Evolutionary conservation across 495 filamentous ascomycete genomes (phyloP).

Genomic region (Elaphomyces granulatus): DNA sequence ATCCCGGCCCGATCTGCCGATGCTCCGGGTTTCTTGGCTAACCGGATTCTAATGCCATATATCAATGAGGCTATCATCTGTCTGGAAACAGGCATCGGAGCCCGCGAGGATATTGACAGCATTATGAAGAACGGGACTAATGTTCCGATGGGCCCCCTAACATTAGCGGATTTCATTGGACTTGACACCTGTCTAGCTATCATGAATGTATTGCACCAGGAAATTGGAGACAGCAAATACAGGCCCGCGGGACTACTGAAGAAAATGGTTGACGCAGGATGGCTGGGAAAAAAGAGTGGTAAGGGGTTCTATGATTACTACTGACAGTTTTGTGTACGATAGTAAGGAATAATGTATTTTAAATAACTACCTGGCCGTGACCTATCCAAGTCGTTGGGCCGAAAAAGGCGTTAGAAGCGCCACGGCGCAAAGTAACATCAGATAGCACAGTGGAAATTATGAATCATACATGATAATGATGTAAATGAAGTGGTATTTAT

Average conservation of each 20-base stretch:
- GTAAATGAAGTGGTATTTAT: no score
- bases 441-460: no score
- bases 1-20: slow-evolving; percentile 75
- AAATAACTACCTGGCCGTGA: no score
- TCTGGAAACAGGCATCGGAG: slow-evolving; percentile 82
- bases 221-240: slow-evolving; percentile 94
- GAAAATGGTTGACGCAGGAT: slow-evolving; percentile 97
- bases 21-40: slow-evolving; percentile 87
- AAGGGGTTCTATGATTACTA: slow-evolving; percentile 92
- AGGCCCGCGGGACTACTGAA: slow-evolving; percentile 68
- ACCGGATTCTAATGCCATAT: slow-evolving; percentile 96
- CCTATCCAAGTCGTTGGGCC: no score
- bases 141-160: slow-evolving; percentile 93
- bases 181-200: slow-evolving; percentile 93
- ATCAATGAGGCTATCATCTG: slow-evolving; percentile 98
- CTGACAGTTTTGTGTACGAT: no score
- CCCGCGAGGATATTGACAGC: slow-evolving; percentile 77
- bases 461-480: no score
- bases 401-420: no score
- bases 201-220: slow-evolving; percentile 87
- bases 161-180: slow-evolving; percentile 93
- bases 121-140: slow-evolving; percentile 99
- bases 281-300: slow-evolving; percentile 93
- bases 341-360: no score
- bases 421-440: no score